phyloP scores from a whole-genome alignment of 2,329 filamentous ascomycete species.

The Scytalidium sp. region DNA sequence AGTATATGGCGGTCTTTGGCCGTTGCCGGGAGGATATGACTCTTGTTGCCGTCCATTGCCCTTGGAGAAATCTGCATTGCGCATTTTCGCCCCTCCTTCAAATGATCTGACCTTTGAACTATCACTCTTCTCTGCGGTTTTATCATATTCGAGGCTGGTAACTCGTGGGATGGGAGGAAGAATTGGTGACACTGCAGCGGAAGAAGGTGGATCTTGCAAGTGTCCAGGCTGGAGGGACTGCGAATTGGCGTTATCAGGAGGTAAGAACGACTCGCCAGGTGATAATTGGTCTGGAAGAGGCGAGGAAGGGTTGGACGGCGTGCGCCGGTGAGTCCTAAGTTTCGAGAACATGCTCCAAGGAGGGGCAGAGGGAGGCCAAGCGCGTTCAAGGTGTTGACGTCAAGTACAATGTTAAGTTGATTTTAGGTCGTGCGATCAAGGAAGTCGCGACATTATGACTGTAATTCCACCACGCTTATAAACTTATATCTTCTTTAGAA shows the following conservation, averaged over 20 bases:
- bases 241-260: conserved; percentile 22
- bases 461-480: background rate
- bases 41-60: conserved; percentile 12
- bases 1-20: conserved; percentile 17
- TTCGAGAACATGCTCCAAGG: conserved; percentile 28
- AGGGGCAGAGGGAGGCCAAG: background rate
- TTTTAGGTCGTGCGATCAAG: background rate
- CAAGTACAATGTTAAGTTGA: background rate
- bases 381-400: background rate
- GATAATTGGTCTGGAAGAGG: conserved; percentile 22
- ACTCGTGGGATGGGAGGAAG: conserved; percentile 38
- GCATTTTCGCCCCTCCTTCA: conserved; percentile 13
- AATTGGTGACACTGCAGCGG: conserved; percentile 42
- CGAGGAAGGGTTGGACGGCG: conserved; percentile 28
- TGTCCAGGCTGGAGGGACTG: conserved; percentile 19
- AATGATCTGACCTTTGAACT: conserved; percentile 6
- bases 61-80: conserved; percentile 11
- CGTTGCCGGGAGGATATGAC: conserved; percentile 15
- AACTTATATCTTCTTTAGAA: background rate
- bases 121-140: conserved; percentile 8
- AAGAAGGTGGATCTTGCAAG: conserved; percentile 14
- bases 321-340: conserved; percentile 29
- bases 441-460: background rate
- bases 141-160: conserved; percentile 22
- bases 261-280: conserved; percentile 22